Percentiles rank a stretch among this genome's conserved stretches.
Conservation (phyloP, 768 basidiomycete species). For the Boletus sp. region DNA sequence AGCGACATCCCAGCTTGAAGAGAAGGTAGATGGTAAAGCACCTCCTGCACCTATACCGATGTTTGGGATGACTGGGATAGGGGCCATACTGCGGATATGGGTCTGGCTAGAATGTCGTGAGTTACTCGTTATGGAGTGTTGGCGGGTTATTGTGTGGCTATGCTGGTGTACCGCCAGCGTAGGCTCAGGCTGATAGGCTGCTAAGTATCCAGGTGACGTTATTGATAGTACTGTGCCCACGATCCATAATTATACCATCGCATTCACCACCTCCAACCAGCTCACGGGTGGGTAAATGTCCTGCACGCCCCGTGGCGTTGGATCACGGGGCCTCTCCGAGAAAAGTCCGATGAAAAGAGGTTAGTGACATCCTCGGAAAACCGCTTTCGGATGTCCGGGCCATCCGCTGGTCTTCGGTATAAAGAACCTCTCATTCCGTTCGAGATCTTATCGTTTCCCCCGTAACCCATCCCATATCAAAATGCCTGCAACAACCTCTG, state of each 20-base stretch:
- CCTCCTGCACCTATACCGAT: slow-evolving; percentile 11
- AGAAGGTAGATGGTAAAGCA: background rate
- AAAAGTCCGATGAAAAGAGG: background rate
- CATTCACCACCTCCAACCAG: background rate
- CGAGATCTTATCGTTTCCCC: no score
- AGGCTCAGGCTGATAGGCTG: background rate
- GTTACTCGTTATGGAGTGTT: background rate
- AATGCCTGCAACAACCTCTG: slow-evolving; percentile 46
- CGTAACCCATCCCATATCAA: background rate
- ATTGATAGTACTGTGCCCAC: background rate
- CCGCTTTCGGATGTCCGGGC: background rate
- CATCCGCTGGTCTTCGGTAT: background rate
- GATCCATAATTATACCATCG: background rate
- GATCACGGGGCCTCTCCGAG: background rate
- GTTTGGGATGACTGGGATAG: slow-evolving; percentile 35
- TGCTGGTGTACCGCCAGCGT: background rate
- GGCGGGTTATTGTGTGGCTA: slow-evolving; percentile 1
- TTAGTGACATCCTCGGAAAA: background rate
- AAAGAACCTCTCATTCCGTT: background rate
- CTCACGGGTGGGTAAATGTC: no score
- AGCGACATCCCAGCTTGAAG: slow-evolving; percentile 28
- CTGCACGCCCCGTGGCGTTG: no score
- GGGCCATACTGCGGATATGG: slow-evolving; percentile 47
- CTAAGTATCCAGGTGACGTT: background rate
- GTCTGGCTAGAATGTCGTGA: slow-evolving; percentile 35